phyloP scores from a whole-genome alignment of 2,329 filamentous ascomycete genomes.

The Arthrinium phaeospermum region DNA sequence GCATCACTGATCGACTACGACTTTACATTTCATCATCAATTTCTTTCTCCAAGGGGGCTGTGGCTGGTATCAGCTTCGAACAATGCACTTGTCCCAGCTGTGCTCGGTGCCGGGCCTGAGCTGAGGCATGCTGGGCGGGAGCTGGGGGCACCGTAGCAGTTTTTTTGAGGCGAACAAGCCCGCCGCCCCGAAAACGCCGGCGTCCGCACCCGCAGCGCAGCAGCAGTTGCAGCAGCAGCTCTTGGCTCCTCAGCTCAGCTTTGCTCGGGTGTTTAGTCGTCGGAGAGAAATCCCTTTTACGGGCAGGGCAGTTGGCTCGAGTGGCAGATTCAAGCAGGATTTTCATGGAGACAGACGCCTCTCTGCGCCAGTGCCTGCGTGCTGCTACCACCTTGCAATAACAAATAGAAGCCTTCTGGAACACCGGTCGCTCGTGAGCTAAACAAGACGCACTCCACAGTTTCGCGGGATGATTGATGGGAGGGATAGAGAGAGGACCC shows the following conservation, averaged over 20 bases:
- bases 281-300: not conserved
- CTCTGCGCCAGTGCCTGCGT: not conserved
- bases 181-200: not conserved
- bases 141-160: not conserved
- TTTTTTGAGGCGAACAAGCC: constrained; percentile 4
- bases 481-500: not conserved
- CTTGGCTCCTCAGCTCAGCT: not conserved
- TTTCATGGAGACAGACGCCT: not conserved
- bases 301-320: not conserved
- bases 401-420: constrained; percentile 10
- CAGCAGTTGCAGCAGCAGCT: no score
- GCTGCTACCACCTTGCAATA: not conserved
- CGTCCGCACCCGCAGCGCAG: not conserved
- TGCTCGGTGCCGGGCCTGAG: not conserved
- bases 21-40: not conserved
- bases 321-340: not conserved
- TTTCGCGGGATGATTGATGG: constrained; percentile 13
- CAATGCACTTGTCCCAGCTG: not conserved
- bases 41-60: not conserved
- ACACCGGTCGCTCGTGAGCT: constrained; percentile 14
- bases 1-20: not conserved
- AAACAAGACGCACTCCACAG: constrained; percentile 9
- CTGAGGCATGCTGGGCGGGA: not conserved
- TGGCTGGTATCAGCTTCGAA: constrained; percentile 3
- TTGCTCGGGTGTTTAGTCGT: not conserved